phyloP scores from a whole-genome alignment of 106 monocot species.

The Allium cepa region DNA sequence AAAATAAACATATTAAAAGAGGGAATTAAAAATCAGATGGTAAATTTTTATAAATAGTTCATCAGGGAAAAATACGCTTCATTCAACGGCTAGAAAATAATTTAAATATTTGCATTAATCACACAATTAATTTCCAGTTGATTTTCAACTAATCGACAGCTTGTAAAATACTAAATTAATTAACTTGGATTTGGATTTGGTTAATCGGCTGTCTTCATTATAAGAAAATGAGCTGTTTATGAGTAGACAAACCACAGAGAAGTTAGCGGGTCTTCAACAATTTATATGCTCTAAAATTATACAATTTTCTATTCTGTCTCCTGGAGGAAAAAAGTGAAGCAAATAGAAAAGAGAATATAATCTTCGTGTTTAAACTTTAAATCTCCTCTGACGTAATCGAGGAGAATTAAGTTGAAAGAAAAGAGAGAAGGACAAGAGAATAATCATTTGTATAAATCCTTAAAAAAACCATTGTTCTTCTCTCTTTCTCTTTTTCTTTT shows the following conservation, averaged over 20 bases:
- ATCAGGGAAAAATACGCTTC: too few species aligned
- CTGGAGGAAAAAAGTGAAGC: neutral
- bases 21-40: too few species aligned
- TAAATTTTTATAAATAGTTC: too few species aligned
- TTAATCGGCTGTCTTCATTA: neutral
- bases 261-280: slow-evolving; percentile 5
- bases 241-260: neutral
- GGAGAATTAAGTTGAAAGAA: neutral
- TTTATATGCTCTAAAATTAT: neutral
- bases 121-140: too few species aligned
- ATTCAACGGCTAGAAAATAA: too few species aligned
- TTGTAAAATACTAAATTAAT: too few species aligned
- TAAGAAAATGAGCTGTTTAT: slow-evolving; percentile 2
- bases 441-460: neutral
- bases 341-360: neutral
- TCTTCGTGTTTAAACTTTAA: neutral
- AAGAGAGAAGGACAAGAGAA: too few species aligned
- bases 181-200: too few species aligned
- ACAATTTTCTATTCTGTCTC: neutral
- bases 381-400: neutral
- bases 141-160: too few species aligned
- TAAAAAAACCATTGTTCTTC: neutral
- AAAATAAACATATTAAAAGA: too few species aligned
- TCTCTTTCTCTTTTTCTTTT: neutral
- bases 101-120: too few species aligned